Conservation (phyloP, 78 protist species). For the Corallochytrium limacisporum region DNA sequence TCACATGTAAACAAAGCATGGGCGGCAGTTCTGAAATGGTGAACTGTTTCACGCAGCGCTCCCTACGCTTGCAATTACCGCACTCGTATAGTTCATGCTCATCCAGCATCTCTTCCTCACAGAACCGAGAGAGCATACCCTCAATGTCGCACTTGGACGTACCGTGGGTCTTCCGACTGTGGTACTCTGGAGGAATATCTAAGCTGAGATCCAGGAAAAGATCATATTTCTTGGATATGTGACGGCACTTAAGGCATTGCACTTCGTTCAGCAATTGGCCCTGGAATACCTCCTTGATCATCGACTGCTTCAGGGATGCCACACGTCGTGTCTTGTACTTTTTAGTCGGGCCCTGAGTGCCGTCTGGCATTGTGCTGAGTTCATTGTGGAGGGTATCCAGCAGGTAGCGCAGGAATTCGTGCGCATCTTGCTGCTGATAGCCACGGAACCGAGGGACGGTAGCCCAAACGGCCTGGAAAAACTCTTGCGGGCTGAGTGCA, state of each 20-base stretch:
- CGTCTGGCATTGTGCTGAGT: neutral
- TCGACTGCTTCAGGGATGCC: too few relatives aligned
- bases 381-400: neutral
- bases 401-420: neutral
- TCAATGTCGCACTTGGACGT: neutral
- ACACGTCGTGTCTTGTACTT: too few relatives aligned
- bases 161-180: neutral
- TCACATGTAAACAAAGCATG: slow-evolving; percentile 11
- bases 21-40: neutral
- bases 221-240: neutral
- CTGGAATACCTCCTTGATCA: neutral
- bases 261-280: neutral
- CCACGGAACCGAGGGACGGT: neutral
- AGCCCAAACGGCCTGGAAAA: too few relatives aligned
- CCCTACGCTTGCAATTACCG: neutral
- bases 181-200: neutral
- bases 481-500: too few relatives aligned
- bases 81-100: slow-evolving; percentile 8
- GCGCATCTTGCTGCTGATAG: slow-evolving; percentile 4
- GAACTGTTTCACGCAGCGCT: neutral
- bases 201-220: neutral
- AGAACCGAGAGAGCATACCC: neutral
- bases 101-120: slow-evolving; percentile 4
- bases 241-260: neutral
- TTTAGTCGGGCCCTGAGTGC: too few relatives aligned